Evolutionary conservation across 2,329 filamentous ascomycete species (phyloP).

Genomic region (Hymenoscyphus occultus): DNA sequence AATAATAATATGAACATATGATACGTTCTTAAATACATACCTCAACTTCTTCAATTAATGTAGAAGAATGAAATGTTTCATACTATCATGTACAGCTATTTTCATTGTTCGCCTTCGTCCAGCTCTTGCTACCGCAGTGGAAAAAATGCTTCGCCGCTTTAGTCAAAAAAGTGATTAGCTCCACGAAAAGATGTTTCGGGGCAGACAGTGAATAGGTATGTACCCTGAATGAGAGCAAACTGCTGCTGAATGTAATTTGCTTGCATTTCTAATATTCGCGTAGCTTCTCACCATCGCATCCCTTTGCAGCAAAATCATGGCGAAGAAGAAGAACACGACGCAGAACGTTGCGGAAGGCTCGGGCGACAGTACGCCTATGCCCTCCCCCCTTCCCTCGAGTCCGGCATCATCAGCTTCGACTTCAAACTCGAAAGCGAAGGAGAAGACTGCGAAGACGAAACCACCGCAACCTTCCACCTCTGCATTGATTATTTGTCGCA

Average conservation of each 20-base stretch:
- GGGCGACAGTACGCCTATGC: conserved; percentile 16
- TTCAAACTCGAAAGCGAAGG: conserved; percentile 29
- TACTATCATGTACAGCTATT: no score
- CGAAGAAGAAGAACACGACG: conserved; percentile 48
- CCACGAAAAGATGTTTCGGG: background rate
- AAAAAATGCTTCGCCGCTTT: no score
- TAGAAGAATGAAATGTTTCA: no score
- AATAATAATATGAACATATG: no score
- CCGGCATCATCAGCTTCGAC: conserved; percentile 22
- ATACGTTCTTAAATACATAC: no score
- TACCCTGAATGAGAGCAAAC: background rate
- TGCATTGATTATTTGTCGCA: conserved; percentile 60
- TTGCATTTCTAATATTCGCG: background rate
- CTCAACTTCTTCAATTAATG: no score
- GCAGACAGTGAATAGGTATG: background rate
- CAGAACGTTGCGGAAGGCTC: conserved; percentile 32
- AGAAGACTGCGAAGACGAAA: conserved; percentile 27
- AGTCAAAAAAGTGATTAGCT: no score
- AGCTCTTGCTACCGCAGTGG: no score
- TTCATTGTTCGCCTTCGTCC: no score
- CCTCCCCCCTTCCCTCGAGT: conserved; percentile 17
- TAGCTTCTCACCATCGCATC: background rate
- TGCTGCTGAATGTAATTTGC: background rate
- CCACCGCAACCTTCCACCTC: conserved; percentile 42
- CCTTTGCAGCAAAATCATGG: conserved; percentile 38